Base-by-base conservation (phyloP, 495 filamentous ascomycete species). In the Penicillium pancosmium region DNA sequence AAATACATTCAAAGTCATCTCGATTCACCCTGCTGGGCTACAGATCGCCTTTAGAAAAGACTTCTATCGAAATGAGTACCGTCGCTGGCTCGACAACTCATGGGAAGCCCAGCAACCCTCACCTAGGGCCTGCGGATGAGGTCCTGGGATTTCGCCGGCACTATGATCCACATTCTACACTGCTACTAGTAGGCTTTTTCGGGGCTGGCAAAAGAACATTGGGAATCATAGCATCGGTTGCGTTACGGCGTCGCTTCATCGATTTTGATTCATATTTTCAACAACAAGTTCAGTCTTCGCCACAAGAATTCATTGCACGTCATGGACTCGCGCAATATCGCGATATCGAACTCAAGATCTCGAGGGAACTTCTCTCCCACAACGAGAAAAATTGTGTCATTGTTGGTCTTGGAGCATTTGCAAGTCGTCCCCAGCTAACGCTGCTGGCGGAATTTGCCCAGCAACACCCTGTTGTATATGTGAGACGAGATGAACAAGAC, bases 171-270 rank as follows among this genome's bases (percentile, higher is more conserved):
- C 58, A 72, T 65, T 84, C 86, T 2, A 88, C 86, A 1, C 79
- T 91, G 48, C 82, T 90, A 13, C 78, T 91, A 7, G 80, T 91
- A n/a, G 88, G 88, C 38, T 81, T 86, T 49, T 82, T 85, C 35
- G 87, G 87, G 3, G 84, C 84, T 19, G 88, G 88, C 19, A 91
- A 91, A 70, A 82, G 84, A 27, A 89, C 85, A 0, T 77, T 91
- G 7, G 87, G 85, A 4, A 82, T 91, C 59, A 87, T 91, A 46
- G 87, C 85, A n/a, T 87, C 87, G 4, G 85, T 84, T 7, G 81
- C 84, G 62, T 82, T 88, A 16, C 81, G 82, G 27, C 80, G 86
- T 15, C 80, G 83, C 10, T 80, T 91, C 3, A 80, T 90, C 48
- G 88, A 88, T 50, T 82, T 82, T 55, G 87, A 90, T 61, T 76